Base-by-base conservation (phyloP, 2,329 filamentous ascomycete genomes). In the Torrubiella hemipterigena region DNA sequence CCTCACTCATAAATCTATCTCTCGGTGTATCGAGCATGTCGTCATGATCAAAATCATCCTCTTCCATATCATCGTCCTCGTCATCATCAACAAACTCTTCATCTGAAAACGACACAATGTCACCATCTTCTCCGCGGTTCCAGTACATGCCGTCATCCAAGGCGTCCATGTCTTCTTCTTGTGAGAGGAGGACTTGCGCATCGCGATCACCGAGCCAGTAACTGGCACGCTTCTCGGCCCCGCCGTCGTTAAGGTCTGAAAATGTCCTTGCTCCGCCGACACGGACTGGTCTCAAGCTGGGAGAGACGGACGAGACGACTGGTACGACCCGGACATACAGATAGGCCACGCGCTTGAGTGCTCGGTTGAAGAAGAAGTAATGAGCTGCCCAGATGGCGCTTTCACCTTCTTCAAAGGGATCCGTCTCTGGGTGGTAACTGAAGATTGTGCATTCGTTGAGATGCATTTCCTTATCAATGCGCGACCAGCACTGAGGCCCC, bases 311-410 rank as follows among this genome's bases (percentile, higher is more conserved):
- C 41, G 65, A 81, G 48, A 81, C 77, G 43, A 80, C 79, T 36
- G 74, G 89, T 27, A 95, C 74, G n/a, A 84, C 87, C 38, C 89
- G 80, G 27, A 95, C 73, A 49, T 95, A 93, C 27, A 98, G 63
- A 52, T 98, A 98, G 38, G 85, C 87, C 13, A 98, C 89, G 25
- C 91, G 77, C 63, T 96, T 96, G 49, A 80, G 71, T 17, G 77
- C 67, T 48, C 89, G 89, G 65, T 93, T 95, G 69, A 95, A 96
- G 56, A 96, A 93, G 63, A 98, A 94, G 57, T 93, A 95, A 54
- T 96, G 87, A 39, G 87, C 69, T 30, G 83, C 86, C 89, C 89
- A 98, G 39, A 98, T 87, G 8, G 87, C 81, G 38, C 84, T 83
- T 49, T 95, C 86, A 38, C 93, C 87, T 40, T 86, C 86, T 45